Conservation (phyloP, 495 filamentous ascomycete genomes). For the Antarctomyces pellizariae region DNA sequence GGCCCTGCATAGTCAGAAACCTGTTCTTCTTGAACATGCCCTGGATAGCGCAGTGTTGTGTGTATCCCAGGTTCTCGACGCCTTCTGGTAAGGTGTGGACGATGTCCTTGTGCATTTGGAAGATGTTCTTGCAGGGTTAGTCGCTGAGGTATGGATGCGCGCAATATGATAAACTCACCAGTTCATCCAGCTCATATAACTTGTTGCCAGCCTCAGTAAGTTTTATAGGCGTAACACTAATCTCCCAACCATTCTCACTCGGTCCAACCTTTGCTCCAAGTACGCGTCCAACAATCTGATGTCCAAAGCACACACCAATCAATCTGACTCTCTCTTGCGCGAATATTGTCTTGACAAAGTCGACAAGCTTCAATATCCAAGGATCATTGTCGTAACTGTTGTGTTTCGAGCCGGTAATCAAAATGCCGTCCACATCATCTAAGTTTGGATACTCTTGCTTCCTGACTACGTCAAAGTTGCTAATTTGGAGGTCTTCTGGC, state of each 20-base stretch:
- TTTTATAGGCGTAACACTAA: conserved; percentile 43
- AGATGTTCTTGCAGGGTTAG: conserved; percentile 15
- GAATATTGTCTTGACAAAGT: conserved; percentile 37
- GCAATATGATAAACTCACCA: conserved; percentile 25
- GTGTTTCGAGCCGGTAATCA: conserved; percentile 48
- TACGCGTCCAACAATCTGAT: conserved; percentile 70
- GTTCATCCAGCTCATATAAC: conserved; percentile 41
- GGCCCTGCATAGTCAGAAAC: conserved; percentile 67
- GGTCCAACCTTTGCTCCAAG: conserved; percentile 42
- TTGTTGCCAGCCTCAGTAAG: conserved; percentile 48
- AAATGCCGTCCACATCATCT: conserved; percentile 49
- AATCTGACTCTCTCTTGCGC: conserved; percentile 29
- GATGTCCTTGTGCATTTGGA: conserved; percentile 81
- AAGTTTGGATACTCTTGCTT: conserved; percentile 36
- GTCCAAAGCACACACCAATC: conserved; percentile 74
- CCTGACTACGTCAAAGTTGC: conserved; percentile 43
- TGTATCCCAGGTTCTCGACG: conserved; percentile 39
- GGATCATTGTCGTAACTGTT: conserved; percentile 36
- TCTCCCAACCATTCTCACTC: conserved; percentile 56
- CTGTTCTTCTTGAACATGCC: conserved; percentile 47
- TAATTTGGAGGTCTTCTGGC: conserved; percentile 16
- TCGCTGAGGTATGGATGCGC: background rate
- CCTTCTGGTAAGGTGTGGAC: conserved; percentile 39
- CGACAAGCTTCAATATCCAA: conserved; percentile 58
- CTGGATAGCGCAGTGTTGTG: conserved; percentile 46